phyloP scores from a whole-genome alignment of 1,284 basidiomycete genomes.

The Pyrrhoderma lamaoense region DNA sequence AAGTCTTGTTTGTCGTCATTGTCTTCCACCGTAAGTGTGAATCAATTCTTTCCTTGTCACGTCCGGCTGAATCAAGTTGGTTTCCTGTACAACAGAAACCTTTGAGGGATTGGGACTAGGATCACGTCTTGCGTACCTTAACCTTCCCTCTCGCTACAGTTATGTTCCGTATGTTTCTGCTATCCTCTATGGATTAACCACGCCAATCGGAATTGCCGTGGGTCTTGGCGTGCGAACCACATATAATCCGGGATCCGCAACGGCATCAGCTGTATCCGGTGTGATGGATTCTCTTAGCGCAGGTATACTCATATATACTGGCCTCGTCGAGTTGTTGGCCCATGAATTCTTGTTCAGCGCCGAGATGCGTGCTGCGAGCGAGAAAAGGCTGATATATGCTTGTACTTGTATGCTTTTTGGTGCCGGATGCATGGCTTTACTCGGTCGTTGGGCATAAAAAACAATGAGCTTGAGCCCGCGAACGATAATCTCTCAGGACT shows the following conservation, averaged over 20 bases:
- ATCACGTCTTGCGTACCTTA: slow-evolving; percentile 71
- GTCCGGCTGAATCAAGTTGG: neutral
- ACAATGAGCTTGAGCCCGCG: no score
- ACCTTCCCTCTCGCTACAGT: slow-evolving; percentile 49
- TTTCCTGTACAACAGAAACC: slow-evolving; percentile 47
- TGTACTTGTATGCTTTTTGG: slow-evolving; percentile 70
- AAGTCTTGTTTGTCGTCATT: slow-evolving; percentile 82
- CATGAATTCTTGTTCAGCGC: slow-evolving; percentile 90
- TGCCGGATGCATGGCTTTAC: slow-evolving; percentile 75
- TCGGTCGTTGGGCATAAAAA: slow-evolving; percentile 74
- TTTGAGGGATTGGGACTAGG: slow-evolving; percentile 92
- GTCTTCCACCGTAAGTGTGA: slow-evolving; percentile 74
- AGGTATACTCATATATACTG: slow-evolving; percentile 89
- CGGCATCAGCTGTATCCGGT: slow-evolving; percentile 76
- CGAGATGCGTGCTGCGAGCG: slow-evolving; percentile 68
- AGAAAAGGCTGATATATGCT: slow-evolving; percentile 59
- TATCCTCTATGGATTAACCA: slow-evolving; percentile 69
- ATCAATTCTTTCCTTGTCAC: neutral
- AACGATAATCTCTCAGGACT: no score
- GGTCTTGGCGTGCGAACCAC: slow-evolving; percentile 77
- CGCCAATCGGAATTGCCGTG: slow-evolving; percentile 76
- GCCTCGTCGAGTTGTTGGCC: slow-evolving; percentile 85
- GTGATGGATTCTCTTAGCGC: slow-evolving; percentile 80
- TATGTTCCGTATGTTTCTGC: slow-evolving; percentile 64
- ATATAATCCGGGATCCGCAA: slow-evolving; percentile 75